Conservation (phyloP, 768 basidiomycete species). For the Suillus cothurnatus region DNA sequence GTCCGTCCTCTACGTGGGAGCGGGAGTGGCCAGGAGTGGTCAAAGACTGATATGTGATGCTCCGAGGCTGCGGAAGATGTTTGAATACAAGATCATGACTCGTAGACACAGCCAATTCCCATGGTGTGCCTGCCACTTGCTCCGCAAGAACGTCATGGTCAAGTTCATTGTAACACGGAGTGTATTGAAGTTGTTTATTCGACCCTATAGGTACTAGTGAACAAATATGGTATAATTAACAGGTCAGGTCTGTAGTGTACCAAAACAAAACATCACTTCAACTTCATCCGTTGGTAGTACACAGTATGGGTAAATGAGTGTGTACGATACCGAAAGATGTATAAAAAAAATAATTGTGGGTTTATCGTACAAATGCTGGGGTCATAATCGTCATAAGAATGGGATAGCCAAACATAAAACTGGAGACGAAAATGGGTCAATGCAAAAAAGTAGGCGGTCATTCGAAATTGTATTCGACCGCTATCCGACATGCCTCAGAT, state of each 20-base stretch:
- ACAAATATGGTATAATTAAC: conserved; percentile 41
- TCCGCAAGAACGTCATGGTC: conserved; percentile 10
- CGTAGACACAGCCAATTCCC: conserved; percentile 16
- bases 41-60: conserved; percentile 1
- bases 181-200: conserved; percentile 5
- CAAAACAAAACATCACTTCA: conserved; percentile 22
- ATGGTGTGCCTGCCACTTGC: conserved; percentile 7
- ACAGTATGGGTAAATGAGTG: conserved; percentile 23
- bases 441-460: conserved; percentile 18
- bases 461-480: conserved; percentile 77
- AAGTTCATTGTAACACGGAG: conserved; percentile 5
- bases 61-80: conserved; percentile 8
- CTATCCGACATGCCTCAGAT: conserved; percentile 72
- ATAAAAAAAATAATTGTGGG: conserved; percentile 29
- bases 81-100: neutral
- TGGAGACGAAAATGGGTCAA: neutral
- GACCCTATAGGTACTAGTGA: conserved; percentile 14
- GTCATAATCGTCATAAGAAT: conserved; percentile 19
- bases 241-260: conserved; percentile 25
- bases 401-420: neutral
- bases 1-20: conserved; percentile 22
- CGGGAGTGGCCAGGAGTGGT: neutral
- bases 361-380: conserved; percentile 31
- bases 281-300: conserved; percentile 16
- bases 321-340: conserved; percentile 26